A percentile compares a stretch with the other conserved stretches of the same genome.
Evolutionary conservation across 768 basidiomycete species (phyloP).

Genomic region (Podaxis mareebaensis): DNA sequence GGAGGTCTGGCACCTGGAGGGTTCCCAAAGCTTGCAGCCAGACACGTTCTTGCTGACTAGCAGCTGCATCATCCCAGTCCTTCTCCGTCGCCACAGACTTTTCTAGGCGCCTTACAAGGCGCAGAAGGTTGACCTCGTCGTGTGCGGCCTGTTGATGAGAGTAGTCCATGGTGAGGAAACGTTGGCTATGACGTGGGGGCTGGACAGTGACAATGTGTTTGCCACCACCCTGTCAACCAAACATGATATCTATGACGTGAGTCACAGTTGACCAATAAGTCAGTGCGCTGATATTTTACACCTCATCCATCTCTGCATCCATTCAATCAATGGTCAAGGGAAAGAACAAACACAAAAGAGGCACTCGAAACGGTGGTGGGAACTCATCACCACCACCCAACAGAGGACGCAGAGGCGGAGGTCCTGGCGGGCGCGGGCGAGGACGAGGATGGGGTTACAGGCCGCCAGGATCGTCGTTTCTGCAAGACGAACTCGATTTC

Average conservation of each 20-base stretch:
- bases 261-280: neutral
- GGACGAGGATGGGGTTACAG: conserved; percentile 2
- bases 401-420: conserved; percentile 9
- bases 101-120: conserved; percentile 15
- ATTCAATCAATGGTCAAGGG: neutral
- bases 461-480: conserved; percentile 20
- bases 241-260: neutral
- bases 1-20: neutral
- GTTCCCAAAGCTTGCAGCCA: neutral
- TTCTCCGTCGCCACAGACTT: neutral
- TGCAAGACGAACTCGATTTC: conserved; percentile 26
- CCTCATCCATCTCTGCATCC: neutral
- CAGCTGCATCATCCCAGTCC: conserved; percentile 6
- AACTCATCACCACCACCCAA: too few relatives aligned
- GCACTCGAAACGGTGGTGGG: neutral
- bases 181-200: neutral
- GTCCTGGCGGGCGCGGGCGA: conserved; percentile 12
- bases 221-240: neutral
- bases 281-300: neutral
- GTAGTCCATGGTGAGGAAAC: neutral
- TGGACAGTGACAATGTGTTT: neutral
- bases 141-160: conserved; percentile 6
- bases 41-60: neutral
- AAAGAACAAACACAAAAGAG: neutral
- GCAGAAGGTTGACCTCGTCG: conserved; percentile 18